phyloP scores from a whole-genome alignment of 768 basidiomycete genomes.

The Dioszegia hungarica region DNA sequence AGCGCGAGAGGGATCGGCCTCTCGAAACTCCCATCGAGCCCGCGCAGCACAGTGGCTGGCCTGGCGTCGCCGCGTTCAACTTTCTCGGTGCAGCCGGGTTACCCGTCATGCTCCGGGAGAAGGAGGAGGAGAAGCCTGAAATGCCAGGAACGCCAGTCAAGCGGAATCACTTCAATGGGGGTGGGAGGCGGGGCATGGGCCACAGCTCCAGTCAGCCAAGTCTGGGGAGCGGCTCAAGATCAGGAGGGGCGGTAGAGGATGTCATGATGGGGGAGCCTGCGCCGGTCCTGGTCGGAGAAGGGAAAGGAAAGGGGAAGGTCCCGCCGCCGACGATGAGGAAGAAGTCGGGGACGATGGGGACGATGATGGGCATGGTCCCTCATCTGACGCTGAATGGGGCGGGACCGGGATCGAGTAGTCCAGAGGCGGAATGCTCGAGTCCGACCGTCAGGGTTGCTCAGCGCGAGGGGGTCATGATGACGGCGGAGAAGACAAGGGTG shows the following conservation, averaged over 20 bases:
- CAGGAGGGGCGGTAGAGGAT: neutral
- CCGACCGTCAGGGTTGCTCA: constrained; percentile 27
- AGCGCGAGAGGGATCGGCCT: too few relatives aligned
- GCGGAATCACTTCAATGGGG: constrained; percentile 23
- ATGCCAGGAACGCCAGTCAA: constrained; percentile 50
- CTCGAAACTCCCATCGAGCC: constrained; percentile 33
- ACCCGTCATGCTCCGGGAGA: constrained; percentile 6
- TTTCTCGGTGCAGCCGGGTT: constrained; percentile 33
- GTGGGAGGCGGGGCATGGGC: constrained; percentile 2
- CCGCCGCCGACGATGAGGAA: constrained; percentile 4
- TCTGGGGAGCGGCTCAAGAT: neutral
- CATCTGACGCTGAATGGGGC: constrained; percentile 31
- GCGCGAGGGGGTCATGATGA: neutral
- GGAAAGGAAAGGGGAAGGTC: neutral
- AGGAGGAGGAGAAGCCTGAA: constrained; percentile 25
- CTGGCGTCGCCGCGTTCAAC: constrained; percentile 26
- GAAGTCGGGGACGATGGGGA: constrained; percentile 4
- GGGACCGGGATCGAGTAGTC: constrained; percentile 23
- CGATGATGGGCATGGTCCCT: constrained; percentile 9
- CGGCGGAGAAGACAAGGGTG: neutral
- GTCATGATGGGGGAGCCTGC: neutral
- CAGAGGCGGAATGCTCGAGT: constrained; percentile 23
- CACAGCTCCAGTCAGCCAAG: constrained; percentile 1
- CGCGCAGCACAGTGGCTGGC: constrained; percentile 28
- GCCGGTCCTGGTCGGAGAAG: too few relatives aligned